phyloP scores from a whole-genome alignment of 2,329 filamentous ascomycete genomes.

The Penicillium sumatraense region DNA sequence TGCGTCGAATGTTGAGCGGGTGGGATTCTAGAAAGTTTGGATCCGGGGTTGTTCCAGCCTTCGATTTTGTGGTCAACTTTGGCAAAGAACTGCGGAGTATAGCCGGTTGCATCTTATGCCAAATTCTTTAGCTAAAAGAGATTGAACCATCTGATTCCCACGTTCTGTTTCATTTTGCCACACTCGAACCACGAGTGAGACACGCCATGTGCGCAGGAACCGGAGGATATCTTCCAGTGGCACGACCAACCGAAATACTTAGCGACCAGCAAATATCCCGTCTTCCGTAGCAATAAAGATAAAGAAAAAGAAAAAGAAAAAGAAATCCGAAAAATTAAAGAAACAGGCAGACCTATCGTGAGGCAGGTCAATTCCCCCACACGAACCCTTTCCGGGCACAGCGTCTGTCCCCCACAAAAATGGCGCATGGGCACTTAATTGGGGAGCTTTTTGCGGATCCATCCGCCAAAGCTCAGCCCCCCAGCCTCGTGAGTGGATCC shows the following conservation, averaged over 20 bases:
- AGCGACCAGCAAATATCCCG: background rate
- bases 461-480: slow-evolving; percentile 20
- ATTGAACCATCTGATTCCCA: no score
- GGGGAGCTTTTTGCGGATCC: slow-evolving; percentile 19
- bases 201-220: slow-evolving; percentile 7
- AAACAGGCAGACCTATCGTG: background rate
- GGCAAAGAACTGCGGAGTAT: no score
- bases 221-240: slow-evolving; percentile 5
- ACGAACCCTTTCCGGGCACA: slow-evolving; percentile 23
- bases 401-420: slow-evolving; percentile 31
- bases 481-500: slow-evolving; percentile 21
- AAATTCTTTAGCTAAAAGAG: no score
- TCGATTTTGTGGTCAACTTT: background rate
- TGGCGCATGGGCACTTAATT: slow-evolving; percentile 26
- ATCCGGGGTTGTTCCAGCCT: background rate
- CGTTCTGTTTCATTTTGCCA: background rate
- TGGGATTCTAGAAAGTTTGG: slow-evolving; percentile 24
- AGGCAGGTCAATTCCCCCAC: slow-evolving; percentile 26
- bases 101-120: background rate
- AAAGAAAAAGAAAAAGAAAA: no score
- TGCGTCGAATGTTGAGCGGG: slow-evolving; percentile 14
- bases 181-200: slow-evolving; percentile 6
- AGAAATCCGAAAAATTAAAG: no score
- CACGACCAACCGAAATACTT: background rate
- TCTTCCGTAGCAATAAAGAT: background rate